phyloP scores from a whole-genome alignment of 176 grass and related monocot genomes.

The Hyparrhenia diplandra region DNA sequence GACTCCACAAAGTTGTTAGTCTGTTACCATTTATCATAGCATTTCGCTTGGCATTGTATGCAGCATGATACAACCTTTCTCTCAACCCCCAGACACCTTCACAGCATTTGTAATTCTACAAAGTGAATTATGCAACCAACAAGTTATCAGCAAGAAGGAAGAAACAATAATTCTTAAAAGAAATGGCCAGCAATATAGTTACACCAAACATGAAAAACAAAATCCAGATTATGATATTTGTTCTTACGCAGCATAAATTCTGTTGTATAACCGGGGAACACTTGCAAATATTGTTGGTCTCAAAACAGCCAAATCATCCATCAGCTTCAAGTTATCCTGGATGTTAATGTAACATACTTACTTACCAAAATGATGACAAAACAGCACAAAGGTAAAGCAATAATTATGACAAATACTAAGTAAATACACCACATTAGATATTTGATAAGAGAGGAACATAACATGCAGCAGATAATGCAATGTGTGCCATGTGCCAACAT shows the following conservation, averaged over 20 bases:
- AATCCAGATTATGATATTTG: constrained; percentile 10
- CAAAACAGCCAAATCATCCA: constrained; percentile 88
- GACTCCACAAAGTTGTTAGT: neutral
- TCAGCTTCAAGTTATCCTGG: constrained; percentile 98
- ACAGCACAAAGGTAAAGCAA: neutral
- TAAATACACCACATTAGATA: neutral
- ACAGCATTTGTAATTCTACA: constrained; percentile 84
- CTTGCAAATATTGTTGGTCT: constrained; percentile 89
- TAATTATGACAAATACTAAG: neutral
- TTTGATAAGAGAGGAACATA: neutral
- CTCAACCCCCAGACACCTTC: constrained; percentile 80
- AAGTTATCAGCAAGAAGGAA: neutral
- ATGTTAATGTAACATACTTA: constrained; percentile 18
- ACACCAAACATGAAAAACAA: neutral
- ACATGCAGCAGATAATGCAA: neutral
- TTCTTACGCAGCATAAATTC: constrained; percentile 89
- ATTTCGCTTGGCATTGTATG: constrained; percentile 70
- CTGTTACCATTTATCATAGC: constrained; percentile 53
- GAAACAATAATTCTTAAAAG: neutral
- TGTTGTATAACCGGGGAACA: constrained; percentile 83
- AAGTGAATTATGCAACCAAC: constrained; percentile 14
- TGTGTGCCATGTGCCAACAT: neutral
- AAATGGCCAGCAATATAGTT: neutral
- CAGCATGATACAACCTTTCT: constrained; percentile 47
- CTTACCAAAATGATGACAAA: constrained; percentile 14